A percentile compares a stretch with the other conserved stretches of the same genome.
Conservation (phyloP, 768 basidiomycete genomes). For the Crepidotus variabilis region DNA sequence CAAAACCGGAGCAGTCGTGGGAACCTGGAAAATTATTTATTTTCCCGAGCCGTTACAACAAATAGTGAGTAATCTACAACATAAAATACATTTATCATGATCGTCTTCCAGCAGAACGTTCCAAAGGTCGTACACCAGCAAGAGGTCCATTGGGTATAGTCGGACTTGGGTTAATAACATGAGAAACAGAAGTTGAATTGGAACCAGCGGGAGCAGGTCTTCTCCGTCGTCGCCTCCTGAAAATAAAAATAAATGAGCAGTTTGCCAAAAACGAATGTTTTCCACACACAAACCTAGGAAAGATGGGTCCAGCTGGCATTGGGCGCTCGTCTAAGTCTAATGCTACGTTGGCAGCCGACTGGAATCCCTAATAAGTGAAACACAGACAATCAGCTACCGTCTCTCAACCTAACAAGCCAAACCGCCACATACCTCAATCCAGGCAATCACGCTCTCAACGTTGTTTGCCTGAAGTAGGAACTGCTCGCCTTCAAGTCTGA, state of each 20-base stretch:
- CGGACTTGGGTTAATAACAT: background rate
- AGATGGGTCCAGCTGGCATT: slow-evolving; percentile 89
- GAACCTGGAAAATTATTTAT: slow-evolving; percentile 24
- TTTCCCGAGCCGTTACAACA: background rate
- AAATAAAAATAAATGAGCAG: slow-evolving; percentile 20
- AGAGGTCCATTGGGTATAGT: background rate
- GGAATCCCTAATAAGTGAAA: slow-evolving; percentile 58
- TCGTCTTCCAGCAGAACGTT: background rate
- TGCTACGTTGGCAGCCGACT: slow-evolving; percentile 89
- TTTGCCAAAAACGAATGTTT: background rate
- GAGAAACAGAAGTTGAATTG: background rate
- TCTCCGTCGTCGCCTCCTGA: slow-evolving; percentile 30
- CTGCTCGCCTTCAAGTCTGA: slow-evolving; percentile 93
- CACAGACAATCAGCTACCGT: background rate
- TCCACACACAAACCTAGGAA: slow-evolving; percentile 60
- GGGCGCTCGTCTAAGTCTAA: slow-evolving; percentile 87
- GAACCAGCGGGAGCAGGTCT: slow-evolving; percentile 5
- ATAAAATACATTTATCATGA: background rate
- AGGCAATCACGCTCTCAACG: slow-evolving; percentile 81
- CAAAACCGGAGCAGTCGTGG: slow-evolving; percentile 43
- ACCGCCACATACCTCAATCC: slow-evolving; percentile 78
- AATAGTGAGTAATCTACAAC: background rate
- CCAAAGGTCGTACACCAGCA: background rate
- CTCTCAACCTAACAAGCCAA: slow-evolving; percentile 1
- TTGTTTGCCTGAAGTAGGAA: slow-evolving; percentile 89